Base-by-base conservation (phyloP, 345 rosid species). In the Trapa incisa region DNA sequence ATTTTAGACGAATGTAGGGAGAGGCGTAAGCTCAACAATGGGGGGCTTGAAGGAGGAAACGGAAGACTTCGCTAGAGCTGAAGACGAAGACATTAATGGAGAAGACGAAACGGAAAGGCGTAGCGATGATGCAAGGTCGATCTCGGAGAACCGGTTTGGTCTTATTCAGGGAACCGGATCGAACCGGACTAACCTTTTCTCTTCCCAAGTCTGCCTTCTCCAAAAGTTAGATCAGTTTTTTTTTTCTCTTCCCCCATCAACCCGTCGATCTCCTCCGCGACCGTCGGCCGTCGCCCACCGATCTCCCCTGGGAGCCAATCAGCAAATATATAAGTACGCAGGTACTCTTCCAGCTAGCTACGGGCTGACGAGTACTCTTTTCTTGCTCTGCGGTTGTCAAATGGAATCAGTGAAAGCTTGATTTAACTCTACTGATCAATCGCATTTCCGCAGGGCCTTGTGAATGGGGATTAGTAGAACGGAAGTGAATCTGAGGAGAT, bases 381-480 rank as follows among this genome's bases (percentile, higher is more conserved):
- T 41, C 4, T 41, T 3, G 43, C 43, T 41, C 6, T 41, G 4
- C 4, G 1, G 43, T 41, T 41, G 43, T 3, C 6, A 41, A 41
- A 41, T 41, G 43, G 43, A 41, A 41, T 41, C 43, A 8, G 43
- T 8, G 7, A 41, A 41, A 41, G 43, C 2, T 41, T 41, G 43
- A 41, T 41, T 14, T 16, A 1, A 14, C 54, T 14, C n/a, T 50
- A 14, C 17, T 16, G 54, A 16, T 50, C 22, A 7, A 45, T 45
- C 48, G 11, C 11, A 4, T 45, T 38, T 58, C 8, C 5, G 66
- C 37, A 72, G 76, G 73, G 64, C 50, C 41, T 66, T 47, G 71
- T 62, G 32, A 48, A 89, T 92, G 96, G 88, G 86, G 48, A 84
- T 80, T 61, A 86, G 90, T 75, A 89, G 82, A 83, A 85, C 89